A percentile compares a stretch with the other conserved stretches of the same genome.
Conservation (phyloP, 306 rosid species). For the Cicer arietinum region DNA sequence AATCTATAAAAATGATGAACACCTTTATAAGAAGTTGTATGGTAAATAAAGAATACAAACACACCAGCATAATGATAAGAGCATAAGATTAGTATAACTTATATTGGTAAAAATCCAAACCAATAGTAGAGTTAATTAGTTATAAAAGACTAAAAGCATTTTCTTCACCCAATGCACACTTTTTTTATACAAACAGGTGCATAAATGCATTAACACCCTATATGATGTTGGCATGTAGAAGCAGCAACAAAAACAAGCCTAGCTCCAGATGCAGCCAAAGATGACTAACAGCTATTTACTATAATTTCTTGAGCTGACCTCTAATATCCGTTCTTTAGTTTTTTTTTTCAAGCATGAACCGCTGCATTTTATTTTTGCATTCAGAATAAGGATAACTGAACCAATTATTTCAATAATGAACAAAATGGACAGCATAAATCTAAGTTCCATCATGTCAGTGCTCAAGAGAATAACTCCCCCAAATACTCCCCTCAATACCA, state of each 20-base stretch:
- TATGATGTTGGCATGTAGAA: background rate
- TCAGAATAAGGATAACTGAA: background rate
- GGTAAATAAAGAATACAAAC: slow-evolving; percentile 19
- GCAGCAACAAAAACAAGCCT: background rate
- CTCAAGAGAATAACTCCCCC: too few relatives aligned
- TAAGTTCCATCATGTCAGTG: too few relatives aligned
- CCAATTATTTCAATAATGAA: too few relatives aligned
- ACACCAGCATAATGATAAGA: slow-evolving; percentile 11
- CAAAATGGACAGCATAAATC: too few relatives aligned
- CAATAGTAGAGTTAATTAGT: background rate
- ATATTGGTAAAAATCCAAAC: background rate
- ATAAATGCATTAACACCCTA: background rate
- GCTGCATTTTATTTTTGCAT: background rate
- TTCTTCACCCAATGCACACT: slow-evolving; percentile 20
- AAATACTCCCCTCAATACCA: too few relatives aligned
- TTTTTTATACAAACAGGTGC: background rate
- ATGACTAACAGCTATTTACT: background rate
- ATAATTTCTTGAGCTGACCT: background rate
- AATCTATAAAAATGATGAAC: slow-evolving; percentile 54
- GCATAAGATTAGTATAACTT: background rate
- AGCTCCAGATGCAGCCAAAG: slow-evolving; percentile 30
- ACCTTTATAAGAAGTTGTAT: slow-evolving; percentile 9
- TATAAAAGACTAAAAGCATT: background rate
- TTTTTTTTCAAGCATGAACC: background rate
- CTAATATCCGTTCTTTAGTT: background rate